Evolutionary conservation across 108 stramenopile species (phyloP).

Genomic region (Asterionellopsis glacialis): DNA sequence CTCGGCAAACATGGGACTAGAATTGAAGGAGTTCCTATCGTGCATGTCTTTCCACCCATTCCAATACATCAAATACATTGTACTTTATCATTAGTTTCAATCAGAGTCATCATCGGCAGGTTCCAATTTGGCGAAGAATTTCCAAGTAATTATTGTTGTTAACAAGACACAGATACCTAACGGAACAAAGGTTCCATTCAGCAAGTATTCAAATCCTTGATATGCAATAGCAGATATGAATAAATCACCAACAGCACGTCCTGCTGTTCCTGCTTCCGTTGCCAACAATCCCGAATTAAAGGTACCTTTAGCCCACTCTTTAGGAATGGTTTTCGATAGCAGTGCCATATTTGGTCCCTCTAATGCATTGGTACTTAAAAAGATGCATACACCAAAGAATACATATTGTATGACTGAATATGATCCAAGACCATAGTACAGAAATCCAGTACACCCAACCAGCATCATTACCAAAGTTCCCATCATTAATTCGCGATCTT

Average conservation of each 20-base stretch:
- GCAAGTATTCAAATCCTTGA: conserved; percentile 35
- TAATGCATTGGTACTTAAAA: conserved; percentile 46
- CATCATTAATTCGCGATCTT: conserved; percentile 55
- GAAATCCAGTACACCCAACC: conserved; percentile 37
- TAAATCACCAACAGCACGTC: conserved; percentile 69
- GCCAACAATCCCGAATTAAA: conserved; percentile 88
- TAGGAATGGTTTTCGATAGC: conserved; percentile 78
- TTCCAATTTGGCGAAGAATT: not conserved
- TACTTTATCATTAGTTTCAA: no score
- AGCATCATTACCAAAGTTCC: conserved; percentile 36
- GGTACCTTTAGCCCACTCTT: conserved; percentile 68
- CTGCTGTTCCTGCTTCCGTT: conserved; percentile 88
- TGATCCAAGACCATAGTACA: conserved; percentile 13
- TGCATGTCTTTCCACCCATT: no score
- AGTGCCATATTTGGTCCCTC: conserved; percentile 82
- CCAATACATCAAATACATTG: no score
- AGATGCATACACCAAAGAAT: conserved; percentile 42
- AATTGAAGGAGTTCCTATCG: no score
- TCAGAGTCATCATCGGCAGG: conserved; percentile 3
- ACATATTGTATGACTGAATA: conserved; percentile 51
- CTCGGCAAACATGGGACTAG: no score
- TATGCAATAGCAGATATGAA: conserved; percentile 30
- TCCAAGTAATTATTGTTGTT: not conserved
- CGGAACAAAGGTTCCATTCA: conserved; percentile 31
- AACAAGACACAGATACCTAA: conserved; percentile 14